Evolutionary conservation across 352 stramenopile genomes (phyloP).

Genomic region (Blastocystis sp.): DNA sequence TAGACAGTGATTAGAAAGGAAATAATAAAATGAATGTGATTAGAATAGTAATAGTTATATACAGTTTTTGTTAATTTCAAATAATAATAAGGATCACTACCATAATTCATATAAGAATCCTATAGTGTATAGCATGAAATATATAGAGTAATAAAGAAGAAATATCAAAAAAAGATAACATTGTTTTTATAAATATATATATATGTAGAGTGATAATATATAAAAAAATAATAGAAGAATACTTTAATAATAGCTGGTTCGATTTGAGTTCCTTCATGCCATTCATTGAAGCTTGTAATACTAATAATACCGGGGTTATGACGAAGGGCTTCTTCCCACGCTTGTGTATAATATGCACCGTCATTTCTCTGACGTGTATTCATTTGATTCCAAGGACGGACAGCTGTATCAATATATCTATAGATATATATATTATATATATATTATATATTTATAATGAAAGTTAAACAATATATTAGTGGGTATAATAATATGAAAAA

Average conservation of each 20-base stretch:
- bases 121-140: too few relatives aligned
- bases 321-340: conserved; percentile 31
- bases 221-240: too few relatives aligned
- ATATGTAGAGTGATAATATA: too few relatives aligned
- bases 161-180: too few relatives aligned
- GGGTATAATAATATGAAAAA: not conserved
- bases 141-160: too few relatives aligned
- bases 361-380: conserved; percentile 26
- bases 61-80: conserved; percentile 26
- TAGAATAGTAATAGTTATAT: too few relatives aligned
- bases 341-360: conserved; percentile 39
- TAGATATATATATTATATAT: too few relatives aligned
- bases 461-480: not conserved
- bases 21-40: too few relatives aligned
- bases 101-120: conserved; percentile 24
- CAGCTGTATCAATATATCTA: conserved; percentile 19
- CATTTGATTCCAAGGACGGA: conserved; percentile 40
- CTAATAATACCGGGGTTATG: conserved; percentile 11
- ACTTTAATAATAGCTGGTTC: conserved; percentile 34
- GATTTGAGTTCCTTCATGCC: conserved; percentile 43
- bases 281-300: conserved; percentile 43
- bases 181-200: too few relatives aligned
- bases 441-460: conserved; percentile 30
- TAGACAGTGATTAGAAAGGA: too few relatives aligned
- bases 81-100: conserved; percentile 22